Evolutionary conservation across 441 rosid genomes (phyloP).

Genomic region (Euphorbia corollata): DNA sequence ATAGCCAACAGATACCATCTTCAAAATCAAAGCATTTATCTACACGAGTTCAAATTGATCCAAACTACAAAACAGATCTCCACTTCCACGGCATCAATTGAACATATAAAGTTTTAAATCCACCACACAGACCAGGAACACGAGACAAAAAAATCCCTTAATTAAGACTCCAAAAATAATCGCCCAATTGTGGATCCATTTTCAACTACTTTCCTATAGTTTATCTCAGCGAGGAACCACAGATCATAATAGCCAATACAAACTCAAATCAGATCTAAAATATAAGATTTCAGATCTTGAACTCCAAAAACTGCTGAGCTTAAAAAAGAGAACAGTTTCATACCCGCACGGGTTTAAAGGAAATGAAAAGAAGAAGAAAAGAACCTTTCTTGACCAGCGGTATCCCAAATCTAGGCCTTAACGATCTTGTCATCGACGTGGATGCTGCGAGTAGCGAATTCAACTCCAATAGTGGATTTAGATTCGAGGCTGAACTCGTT

Average conservation of each 20-base stretch:
- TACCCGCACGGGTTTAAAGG: neutral
- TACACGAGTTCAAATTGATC: neutral
- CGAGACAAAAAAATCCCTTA: neutral
- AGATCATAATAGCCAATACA: neutral
- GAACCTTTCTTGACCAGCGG: constrained; percentile 70
- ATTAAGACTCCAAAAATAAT: neutral
- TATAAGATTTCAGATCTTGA: neutral
- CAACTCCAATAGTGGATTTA: constrained; percentile 69
- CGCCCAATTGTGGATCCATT: neutral
- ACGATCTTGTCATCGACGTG: constrained; percentile 60
- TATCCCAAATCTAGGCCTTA: constrained; percentile 77
- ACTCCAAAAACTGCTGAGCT: neutral
- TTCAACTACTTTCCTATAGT: neutral
- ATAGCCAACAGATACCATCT: neutral
- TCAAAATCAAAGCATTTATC: neutral
- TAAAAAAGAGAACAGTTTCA: neutral
- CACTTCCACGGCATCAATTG: neutral
- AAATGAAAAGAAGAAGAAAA: neutral
- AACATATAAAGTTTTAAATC: neutral
- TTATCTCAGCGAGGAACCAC: neutral
- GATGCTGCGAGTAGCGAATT: constrained; percentile 65
- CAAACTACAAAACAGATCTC: neutral
- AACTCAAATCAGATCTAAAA: too few relatives aligned
- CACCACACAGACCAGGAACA: neutral
- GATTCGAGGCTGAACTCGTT: constrained; percentile 74